Evolutionary conservation across 306 rosid species (phyloP).

Genomic region (Vigna nakashimae): DNA sequence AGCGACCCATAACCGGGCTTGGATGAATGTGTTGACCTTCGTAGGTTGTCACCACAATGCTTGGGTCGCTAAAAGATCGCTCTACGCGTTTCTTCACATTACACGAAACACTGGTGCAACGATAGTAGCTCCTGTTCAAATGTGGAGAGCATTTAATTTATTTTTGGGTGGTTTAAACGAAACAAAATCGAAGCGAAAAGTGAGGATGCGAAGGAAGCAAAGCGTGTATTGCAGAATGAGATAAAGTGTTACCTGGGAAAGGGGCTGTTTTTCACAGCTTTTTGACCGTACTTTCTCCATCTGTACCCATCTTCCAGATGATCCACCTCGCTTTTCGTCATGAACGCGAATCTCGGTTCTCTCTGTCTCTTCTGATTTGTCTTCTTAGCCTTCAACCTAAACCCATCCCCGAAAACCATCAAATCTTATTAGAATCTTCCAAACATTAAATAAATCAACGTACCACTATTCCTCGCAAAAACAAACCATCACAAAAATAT

Average conservation of each 20-base stretch:
- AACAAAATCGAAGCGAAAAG: background rate
- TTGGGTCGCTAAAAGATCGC: constrained; percentile 74
- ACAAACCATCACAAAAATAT: background rate
- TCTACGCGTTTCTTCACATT: constrained; percentile 94
- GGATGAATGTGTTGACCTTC: constrained; percentile 92
- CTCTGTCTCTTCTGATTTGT: constrained; percentile 72
- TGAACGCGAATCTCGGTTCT: constrained; percentile 83
- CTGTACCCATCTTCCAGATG: constrained; percentile 98
- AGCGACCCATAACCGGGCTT: constrained; percentile 71
- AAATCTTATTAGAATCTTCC: constrained; percentile 20
- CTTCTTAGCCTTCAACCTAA: constrained; percentile 78
- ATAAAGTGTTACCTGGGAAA: constrained; percentile 69
- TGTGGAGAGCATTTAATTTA: background rate
- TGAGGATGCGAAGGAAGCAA: background rate
- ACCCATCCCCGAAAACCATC: constrained; percentile 33
- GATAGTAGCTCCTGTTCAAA: constrained; percentile 81
- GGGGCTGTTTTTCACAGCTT: constrained; percentile 94
- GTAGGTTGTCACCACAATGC: constrained; percentile 82
- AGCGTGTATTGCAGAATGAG: background rate
- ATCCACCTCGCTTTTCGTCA: constrained; percentile 98
- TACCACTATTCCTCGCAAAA: background rate
- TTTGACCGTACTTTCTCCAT: constrained; percentile 99
- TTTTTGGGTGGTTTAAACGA: background rate
- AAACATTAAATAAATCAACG: background rate
- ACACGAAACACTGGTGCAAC: constrained; percentile 86